phyloP scores from a whole-genome alignment of 164 flowering plant genomes.

The Kalanchoe fedtschenkoi region DNA sequence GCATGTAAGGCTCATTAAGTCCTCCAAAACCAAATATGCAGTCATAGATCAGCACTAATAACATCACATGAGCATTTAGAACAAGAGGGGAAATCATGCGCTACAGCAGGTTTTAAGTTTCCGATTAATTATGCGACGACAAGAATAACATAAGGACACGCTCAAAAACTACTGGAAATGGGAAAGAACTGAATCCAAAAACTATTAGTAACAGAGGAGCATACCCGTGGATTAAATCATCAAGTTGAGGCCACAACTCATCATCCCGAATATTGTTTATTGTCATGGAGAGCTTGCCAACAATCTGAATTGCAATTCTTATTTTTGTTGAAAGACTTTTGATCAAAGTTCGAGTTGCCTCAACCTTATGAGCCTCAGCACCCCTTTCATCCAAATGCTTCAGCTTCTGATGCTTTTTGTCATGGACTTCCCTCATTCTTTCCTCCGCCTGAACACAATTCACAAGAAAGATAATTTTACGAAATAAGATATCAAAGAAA shows the following conservation, averaged over 20 bases:
- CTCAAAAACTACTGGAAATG: too few relatives aligned
- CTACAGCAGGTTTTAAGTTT: too few relatives aligned
- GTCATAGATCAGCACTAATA: too few relatives aligned
- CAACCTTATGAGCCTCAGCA: conserved; percentile 71
- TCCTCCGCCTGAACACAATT: conserved; percentile 67
- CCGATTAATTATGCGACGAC: too few relatives aligned
- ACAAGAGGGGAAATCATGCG: too few relatives aligned
- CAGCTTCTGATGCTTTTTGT: conserved; percentile 50
- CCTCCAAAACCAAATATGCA: too few relatives aligned
- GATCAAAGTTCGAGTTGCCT: conserved; percentile 44
- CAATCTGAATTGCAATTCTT: conserved; percentile 77
- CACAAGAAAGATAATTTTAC: background rate
- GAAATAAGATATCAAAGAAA: background rate
- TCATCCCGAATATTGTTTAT: conserved; percentile 84
- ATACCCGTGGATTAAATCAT: conserved; percentile 80
- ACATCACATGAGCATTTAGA: too few relatives aligned
- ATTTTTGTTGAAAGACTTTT: conserved; percentile 75
- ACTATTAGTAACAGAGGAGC: conserved; percentile 11
- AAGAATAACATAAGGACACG: too few relatives aligned
- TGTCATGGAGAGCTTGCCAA: conserved; percentile 72
- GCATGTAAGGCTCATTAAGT: too few relatives aligned
- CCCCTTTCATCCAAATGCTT: conserved; percentile 68
- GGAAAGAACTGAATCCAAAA: too few relatives aligned
- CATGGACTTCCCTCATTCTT: conserved; percentile 74
- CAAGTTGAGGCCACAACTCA: conserved; percentile 84